These are phyloP conservation scores for Rubroboletus pulcherrimus DNA, from an alignment of 768 basidiomycete species.

Conservation along the genomic window DNA sequence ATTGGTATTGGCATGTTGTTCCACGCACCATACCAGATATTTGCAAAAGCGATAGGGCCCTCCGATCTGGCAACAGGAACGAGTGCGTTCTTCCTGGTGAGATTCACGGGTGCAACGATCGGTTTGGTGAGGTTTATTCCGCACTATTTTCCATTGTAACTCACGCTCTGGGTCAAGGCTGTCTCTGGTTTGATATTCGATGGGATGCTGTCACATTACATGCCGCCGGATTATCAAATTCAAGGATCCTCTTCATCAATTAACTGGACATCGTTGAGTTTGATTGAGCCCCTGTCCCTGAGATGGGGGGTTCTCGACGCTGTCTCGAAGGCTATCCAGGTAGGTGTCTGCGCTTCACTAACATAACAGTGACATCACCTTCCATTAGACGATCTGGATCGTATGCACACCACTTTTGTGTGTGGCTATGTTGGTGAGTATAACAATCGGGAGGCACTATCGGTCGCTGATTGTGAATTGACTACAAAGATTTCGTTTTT, in stretches of 20 bases:
- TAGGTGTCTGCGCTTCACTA: constrained; percentile 27
- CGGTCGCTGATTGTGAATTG: constrained; percentile 8
- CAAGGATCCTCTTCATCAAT: constrained; percentile 44
- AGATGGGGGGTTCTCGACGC: constrained; percentile 46
- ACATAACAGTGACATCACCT: constrained; percentile 10
- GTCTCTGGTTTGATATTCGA: constrained; percentile 74
- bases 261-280: constrained; percentile 49
- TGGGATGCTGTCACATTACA: constrained; percentile 41
- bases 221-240: constrained; percentile 48
- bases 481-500: constrained; percentile 27
- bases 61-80: constrained; percentile 74
- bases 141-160: constrained; percentile 1
- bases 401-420: constrained; percentile 69
- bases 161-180: constrained; percentile 45
- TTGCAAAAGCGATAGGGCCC: constrained; percentile 60
- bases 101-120: constrained; percentile 82
- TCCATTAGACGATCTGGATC: constrained; percentile 62
- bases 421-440: constrained; percentile 56
- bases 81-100: constrained; percentile 82
- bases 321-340: constrained; percentile 63
- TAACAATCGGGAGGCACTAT: not conserved
- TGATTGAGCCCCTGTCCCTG: constrained; percentile 43
- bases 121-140: constrained; percentile 56
- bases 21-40: constrained; percentile 81
- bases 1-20: constrained; percentile 80